phyloP scores from a whole-genome alignment of 2,329 filamentous ascomycete genomes.

The Simplicillium sp. region DNA sequence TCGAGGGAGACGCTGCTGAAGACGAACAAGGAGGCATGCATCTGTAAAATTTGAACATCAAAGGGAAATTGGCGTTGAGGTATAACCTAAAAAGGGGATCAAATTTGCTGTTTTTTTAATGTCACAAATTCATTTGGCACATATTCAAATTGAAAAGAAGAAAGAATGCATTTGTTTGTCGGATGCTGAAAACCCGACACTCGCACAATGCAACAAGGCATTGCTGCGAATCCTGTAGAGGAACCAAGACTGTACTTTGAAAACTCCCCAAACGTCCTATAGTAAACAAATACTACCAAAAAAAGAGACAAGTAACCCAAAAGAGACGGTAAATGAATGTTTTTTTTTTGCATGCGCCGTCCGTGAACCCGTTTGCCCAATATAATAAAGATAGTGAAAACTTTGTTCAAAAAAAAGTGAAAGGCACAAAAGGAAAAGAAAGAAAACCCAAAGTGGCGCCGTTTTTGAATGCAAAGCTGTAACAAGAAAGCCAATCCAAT shows the following conservation, averaged over 20 bases:
- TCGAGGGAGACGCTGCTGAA: conserved; percentile 23
- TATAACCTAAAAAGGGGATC: conserved; percentile 2
- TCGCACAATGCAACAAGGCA: no score
- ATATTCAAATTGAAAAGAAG: background rate
- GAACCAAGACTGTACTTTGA: no score
- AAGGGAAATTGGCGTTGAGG: conserved; percentile 8
- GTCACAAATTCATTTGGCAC: background rate
- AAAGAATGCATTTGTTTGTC: background rate
- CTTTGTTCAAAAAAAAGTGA: no score
- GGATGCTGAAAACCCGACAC: background rate
- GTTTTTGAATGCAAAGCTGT: no score
- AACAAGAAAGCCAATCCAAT: background rate
- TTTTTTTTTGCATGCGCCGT: no score
- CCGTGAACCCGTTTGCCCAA: no score
- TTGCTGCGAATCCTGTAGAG: no score
- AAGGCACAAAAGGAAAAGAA: no score
- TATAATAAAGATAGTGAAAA: no score
- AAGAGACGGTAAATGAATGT: no score
- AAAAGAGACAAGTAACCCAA: background rate
- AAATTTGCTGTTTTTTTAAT: background rate
- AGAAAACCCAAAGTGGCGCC: no score
- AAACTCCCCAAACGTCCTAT: no score
- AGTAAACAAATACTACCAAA: background rate
- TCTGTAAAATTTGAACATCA: conserved; percentile 30
- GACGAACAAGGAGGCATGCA: conserved; percentile 50